These are phyloP conservation scores for Yarrowia galli DNA, from an alignment of 1,139 yeast species.

Conservation along the genomic window DNA sequence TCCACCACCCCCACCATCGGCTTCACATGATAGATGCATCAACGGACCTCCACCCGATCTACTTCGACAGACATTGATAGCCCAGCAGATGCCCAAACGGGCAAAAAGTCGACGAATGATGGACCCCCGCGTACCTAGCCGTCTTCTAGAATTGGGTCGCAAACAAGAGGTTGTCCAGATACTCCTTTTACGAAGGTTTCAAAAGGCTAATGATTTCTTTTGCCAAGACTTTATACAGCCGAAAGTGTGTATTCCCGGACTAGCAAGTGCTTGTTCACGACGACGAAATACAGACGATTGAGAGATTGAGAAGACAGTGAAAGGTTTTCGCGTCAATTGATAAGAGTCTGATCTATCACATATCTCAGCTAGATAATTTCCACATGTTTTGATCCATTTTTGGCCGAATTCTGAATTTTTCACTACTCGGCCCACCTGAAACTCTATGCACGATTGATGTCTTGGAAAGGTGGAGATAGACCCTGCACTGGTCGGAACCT, in stretches of 20 bases:
- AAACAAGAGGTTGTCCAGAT: neutral
- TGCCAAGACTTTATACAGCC: too few relatives aligned
- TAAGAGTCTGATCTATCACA: too few relatives aligned
- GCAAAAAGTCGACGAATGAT: neutral
- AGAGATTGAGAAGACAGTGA: too few relatives aligned
- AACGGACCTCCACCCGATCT: constrained; percentile 24
- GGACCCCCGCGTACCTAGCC: constrained; percentile 8
- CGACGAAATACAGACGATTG: too few relatives aligned
- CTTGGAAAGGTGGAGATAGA: constrained; percentile 20
- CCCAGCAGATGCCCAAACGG: neutral
- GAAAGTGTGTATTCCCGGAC: too few relatives aligned
- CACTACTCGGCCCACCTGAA: neutral
- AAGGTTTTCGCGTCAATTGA: too few relatives aligned
- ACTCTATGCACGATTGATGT: neutral
- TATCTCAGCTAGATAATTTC: too few relatives aligned
- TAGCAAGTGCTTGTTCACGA: too few relatives aligned
- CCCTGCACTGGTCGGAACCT: constrained; percentile 5
- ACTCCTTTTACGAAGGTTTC: neutral
- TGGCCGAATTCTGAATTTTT: too few relatives aligned
- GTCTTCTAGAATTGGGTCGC: neutral
- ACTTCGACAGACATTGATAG: neutral
- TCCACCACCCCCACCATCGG: constrained; percentile 9
- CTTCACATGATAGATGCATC: neutral
- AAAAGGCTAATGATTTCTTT: neutral
- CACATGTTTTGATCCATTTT: too few relatives aligned